Base-by-base conservation (phyloP, 164 flowering plant genomes). In the Aristolochia contorta region DNA sequence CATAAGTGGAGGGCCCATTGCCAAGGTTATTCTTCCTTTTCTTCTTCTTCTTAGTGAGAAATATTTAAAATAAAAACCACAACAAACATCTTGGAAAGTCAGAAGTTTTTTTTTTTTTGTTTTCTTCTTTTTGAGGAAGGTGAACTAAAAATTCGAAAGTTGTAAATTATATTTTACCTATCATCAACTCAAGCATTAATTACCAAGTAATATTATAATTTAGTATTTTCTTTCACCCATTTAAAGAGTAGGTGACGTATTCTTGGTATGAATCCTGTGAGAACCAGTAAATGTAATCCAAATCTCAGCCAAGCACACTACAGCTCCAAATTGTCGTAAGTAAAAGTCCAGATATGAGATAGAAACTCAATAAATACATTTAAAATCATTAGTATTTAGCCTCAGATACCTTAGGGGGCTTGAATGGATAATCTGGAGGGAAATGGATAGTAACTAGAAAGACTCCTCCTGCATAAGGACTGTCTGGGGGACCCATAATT, bases 401-500 rank as follows among this genome's bases (percentile, higher is more conserved):
- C 16, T 24, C 12, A 24, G 51, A 59, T 61, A 74, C 80, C 80
- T 77, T 77, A 12, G 78, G 80, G 30, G 78, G 78, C 46, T 77
- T 77, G 59, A 77, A 77, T 56, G 78, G 78, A 65, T 74, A 74
- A 59, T 77, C 80, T 27, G 75, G 80, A 49, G 80, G 80, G 37
- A 77, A 77, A 52, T 74, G 80, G 65, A 74, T 74, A n/a, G 78
- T 74, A n/a, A 77, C 80, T 13, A 77, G 63, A 64, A 77, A 77
- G 6, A 77, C 78, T 32, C 80, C 80, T 56, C 78, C 80, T 0
- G 80, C 75, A 60, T 74, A 77, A 52, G 78, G 80, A 63, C 80
- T 77, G 63, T 77, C 80, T 22, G 73, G 70, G 21, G 80, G 80
- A 30, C 80, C 80, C 80, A 77, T 77, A 54, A 77, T 77, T 65